phyloP scores from a whole-genome alignment of 2,329 filamentous ascomycete genomes.

The Apiospora sp. region DNA sequence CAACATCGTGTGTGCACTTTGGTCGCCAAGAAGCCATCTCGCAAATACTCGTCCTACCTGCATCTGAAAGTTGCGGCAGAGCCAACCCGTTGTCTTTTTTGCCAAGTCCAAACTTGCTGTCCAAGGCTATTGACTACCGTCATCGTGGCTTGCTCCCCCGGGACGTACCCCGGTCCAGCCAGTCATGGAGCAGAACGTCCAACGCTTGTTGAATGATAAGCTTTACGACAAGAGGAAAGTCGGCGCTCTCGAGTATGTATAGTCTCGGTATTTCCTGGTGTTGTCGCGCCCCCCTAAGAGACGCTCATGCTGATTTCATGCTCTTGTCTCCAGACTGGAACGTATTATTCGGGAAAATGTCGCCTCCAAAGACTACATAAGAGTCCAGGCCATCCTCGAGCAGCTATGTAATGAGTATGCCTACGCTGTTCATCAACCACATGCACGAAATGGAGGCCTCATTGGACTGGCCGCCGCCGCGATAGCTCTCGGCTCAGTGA shows the following conservation, averaged over 20 bases:
- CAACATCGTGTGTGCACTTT: not conserved
- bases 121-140: not conserved
- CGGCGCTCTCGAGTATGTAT: slow-evolving; percentile 88
- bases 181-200: slow-evolving; percentile 86
- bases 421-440: slow-evolving; percentile 95
- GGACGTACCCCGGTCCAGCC: slow-evolving; percentile 14
- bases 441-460: slow-evolving; percentile 93
- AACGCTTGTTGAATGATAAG: slow-evolving; percentile 94
- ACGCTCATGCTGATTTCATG: slow-evolving; percentile 26
- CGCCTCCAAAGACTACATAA: slow-evolving; percentile 76
- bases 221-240: slow-evolving; percentile 98
- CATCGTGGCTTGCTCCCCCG: slow-evolving; percentile 2
- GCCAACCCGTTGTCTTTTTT: not conserved
- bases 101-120: not conserved
- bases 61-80: not conserved
- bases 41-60: not conserved
- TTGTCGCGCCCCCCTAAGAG: not conserved
- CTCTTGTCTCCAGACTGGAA: slow-evolving; percentile 71
- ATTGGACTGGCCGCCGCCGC: slow-evolving; percentile 95
- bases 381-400: slow-evolving; percentile 87
- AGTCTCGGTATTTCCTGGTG: slow-evolving; percentile 22
- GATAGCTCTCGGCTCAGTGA: slow-evolving; percentile 90
- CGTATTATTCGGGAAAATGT: slow-evolving; percentile 87
- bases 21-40: not conserved
- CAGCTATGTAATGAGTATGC: slow-evolving; percentile 98